Percentiles rank a stretch among this genome's conserved stretches.
Evolutionary conservation across 768 basidiomycete species (phyloP).

Genomic region (Tremella yokohamensis): DNA sequence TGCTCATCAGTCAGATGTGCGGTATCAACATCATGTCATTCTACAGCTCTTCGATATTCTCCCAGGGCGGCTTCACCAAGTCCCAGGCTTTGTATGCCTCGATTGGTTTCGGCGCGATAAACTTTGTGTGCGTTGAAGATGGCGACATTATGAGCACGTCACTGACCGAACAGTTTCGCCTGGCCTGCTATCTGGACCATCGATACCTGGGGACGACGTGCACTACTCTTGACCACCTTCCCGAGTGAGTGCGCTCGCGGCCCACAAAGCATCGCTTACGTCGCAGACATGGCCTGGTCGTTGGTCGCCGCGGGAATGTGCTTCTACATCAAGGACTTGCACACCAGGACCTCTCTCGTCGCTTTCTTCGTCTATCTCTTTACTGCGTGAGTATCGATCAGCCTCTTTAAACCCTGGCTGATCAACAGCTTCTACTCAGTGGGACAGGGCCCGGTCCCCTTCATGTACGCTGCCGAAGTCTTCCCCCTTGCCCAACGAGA

Average conservation of each 20-base stretch:
- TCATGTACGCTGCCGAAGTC: constrained; percentile 77
- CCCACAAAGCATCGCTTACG: too few relatives aligned
- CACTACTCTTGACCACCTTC: constrained; percentile 53
- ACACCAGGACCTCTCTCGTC: neutral
- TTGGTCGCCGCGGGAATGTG: constrained; percentile 59
- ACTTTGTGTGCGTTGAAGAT: neutral
- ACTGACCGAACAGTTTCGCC: neutral
- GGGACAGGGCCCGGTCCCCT: constrained; percentile 80
- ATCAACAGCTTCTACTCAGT: constrained; percentile 27
- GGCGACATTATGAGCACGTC: too few relatives aligned
- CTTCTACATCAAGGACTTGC: neutral
- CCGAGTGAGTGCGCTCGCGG: constrained; percentile 49
- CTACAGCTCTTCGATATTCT: constrained; percentile 54
- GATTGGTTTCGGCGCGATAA: constrained; percentile 47
- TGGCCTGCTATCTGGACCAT: constrained; percentile 42
- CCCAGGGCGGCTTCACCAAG: constrained; percentile 47
- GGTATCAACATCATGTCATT: constrained; percentile 24
- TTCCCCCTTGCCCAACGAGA: constrained; percentile 82
- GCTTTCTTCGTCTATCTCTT: constrained; percentile 41
- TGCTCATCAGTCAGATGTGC: constrained; percentile 20
- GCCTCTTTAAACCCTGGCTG: too few relatives aligned
- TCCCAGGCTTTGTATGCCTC: constrained; percentile 46
- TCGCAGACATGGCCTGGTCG: constrained; percentile 55
- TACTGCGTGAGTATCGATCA: constrained; percentile 18
- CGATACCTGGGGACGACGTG: constrained; percentile 34